These are phyloP conservation scores for Malus hybrid DNA, from an alignment of 331 rosid species.

Conservation along the genomic window DNA sequence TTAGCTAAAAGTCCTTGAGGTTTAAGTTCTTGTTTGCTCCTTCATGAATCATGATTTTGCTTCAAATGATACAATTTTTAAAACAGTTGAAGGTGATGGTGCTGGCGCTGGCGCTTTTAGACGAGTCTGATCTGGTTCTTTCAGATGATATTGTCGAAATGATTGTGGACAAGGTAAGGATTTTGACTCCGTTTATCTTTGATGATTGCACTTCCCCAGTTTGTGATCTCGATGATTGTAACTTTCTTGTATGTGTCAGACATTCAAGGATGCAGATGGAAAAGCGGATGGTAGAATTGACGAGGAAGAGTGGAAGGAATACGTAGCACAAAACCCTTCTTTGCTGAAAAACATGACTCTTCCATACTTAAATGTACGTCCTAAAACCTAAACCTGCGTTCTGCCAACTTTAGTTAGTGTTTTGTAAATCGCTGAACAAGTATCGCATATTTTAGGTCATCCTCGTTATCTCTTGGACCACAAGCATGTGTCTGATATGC, in stretches of 20 bases:
- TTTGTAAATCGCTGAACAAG: background rate
- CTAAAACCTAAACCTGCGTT: background rate
- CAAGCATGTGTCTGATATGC: background rate
- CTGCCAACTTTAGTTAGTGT: background rate
- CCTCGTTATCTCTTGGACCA: background rate
- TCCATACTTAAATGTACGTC: constrained; percentile 24
- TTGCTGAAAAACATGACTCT: constrained; percentile 18
- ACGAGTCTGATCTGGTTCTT: constrained; percentile 41
- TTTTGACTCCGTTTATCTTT: background rate
- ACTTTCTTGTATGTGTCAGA: constrained; percentile 15
- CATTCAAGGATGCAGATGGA: constrained; percentile 44
- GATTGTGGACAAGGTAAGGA: constrained; percentile 52
- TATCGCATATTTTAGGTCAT: background rate
- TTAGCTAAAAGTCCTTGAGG: background rate
- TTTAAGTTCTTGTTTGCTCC: background rate
- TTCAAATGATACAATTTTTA: background rate
- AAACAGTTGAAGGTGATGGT: constrained; percentile 60
- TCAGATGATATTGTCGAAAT: constrained; percentile 40
- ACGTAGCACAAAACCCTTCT: constrained; percentile 16
- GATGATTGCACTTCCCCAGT: background rate
- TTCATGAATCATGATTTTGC: background rate
- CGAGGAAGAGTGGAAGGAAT: constrained; percentile 52
- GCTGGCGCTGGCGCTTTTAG: constrained; percentile 51
- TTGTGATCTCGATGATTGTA: background rate
- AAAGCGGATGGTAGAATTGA: constrained; percentile 64